phyloP scores from a whole-genome alignment of 345 rosid species.

The Noccaea caerulescens region DNA sequence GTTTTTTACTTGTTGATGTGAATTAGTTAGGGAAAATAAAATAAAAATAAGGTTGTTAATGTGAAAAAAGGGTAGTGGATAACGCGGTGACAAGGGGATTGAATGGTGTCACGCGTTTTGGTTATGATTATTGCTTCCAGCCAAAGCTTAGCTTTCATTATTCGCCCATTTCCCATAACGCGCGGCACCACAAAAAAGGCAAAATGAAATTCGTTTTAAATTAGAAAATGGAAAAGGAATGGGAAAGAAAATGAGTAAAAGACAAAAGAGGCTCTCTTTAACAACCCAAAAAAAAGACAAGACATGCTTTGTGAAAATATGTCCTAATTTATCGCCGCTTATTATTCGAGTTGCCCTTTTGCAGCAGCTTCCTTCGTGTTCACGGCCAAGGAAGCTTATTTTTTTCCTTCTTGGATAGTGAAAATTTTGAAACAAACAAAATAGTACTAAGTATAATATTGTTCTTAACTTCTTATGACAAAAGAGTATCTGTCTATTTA shows the following conservation, averaged over 20 bases:
- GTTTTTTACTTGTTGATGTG: too few relatives aligned
- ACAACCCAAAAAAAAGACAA: slow-evolving; percentile 17
- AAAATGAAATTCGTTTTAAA: not conserved
- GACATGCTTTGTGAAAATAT: not conserved
- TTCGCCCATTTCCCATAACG: slow-evolving; percentile 28
- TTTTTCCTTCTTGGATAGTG: not conserved
- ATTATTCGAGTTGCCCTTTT: slow-evolving; percentile 26
- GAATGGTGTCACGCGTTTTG: slow-evolving; percentile 53
- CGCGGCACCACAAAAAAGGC: slow-evolving; percentile 17
- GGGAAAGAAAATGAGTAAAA: not conserved
- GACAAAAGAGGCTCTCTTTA: slow-evolving; percentile 9
- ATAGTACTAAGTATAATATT: not conserved
- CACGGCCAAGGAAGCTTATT: not conserved
- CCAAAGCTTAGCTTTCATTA: slow-evolving; percentile 47
- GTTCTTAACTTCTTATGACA: not conserved
- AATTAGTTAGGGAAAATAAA: not conserved
- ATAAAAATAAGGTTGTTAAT: not conserved
- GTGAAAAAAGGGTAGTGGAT: slow-evolving; percentile 17
- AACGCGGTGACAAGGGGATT: slow-evolving; percentile 31
- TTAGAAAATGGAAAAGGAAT: not conserved
- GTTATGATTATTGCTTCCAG: slow-evolving; percentile 53
- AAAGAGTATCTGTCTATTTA: not conserved
- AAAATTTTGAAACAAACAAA: not conserved
- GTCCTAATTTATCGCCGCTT: slow-evolving; percentile 34
- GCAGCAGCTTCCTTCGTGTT: slow-evolving; percentile 30